Conservation (phyloP, 2,329 filamentous ascomycete genomes). For the Fusarium sp. region DNA sequence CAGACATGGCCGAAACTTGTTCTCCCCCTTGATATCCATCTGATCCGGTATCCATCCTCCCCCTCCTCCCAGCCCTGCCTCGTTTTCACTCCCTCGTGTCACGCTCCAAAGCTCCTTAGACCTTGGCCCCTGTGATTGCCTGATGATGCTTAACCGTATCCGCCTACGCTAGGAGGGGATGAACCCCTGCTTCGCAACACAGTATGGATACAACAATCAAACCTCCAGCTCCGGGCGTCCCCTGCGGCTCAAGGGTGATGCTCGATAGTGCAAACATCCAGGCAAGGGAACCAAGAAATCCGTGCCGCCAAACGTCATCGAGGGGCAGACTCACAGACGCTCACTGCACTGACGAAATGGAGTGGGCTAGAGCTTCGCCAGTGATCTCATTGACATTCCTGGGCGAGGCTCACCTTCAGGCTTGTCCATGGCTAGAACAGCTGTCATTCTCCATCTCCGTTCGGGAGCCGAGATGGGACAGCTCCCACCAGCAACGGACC, state of each 20-base stretch:
- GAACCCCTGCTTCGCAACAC: slow-evolving; percentile 31
- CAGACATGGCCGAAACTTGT: slow-evolving; percentile 30
- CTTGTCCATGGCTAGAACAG: slow-evolving; percentile 10
- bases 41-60: neutral
- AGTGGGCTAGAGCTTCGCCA: slow-evolving; percentile 18
- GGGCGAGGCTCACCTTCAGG: slow-evolving; percentile 3
- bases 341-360: slow-evolving; percentile 17
- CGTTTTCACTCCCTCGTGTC: slow-evolving; percentile 26
- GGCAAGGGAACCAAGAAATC: slow-evolving; percentile 20
- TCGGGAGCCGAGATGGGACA: slow-evolving; percentile 9
- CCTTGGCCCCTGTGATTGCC: slow-evolving; percentile 29
- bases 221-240: slow-evolving; percentile 23
- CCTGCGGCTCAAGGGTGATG: slow-evolving; percentile 28
- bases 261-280: slow-evolving; percentile 15
- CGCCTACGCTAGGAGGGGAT: slow-evolving; percentile 36
- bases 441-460: slow-evolving; percentile 9
- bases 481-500: slow-evolving; percentile 2
- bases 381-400: slow-evolving; percentile 38
- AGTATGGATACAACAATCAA: slow-evolving; percentile 27
- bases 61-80: slow-evolving; percentile 1
- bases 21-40: slow-evolving; percentile 18
- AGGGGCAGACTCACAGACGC: slow-evolving; percentile 32
- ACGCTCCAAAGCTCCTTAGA: slow-evolving; percentile 24
- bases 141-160: slow-evolving; percentile 40
- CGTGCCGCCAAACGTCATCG: slow-evolving; percentile 40